These are phyloP conservation scores for Anthostomella pinea DNA, from an alignment of 2,329 filamentous ascomycete genomes.

Conservation along the genomic window DNA sequence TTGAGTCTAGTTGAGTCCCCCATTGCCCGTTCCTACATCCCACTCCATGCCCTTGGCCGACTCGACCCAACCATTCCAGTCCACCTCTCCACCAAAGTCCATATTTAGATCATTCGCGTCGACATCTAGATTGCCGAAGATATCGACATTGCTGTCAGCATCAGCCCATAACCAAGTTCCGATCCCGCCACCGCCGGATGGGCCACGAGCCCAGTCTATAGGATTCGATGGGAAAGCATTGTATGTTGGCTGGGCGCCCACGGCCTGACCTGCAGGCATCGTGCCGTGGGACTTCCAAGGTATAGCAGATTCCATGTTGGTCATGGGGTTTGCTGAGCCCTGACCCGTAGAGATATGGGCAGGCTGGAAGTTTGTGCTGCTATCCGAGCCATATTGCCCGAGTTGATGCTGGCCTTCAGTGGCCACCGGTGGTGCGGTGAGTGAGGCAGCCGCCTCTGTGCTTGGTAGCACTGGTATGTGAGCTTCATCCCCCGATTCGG, in stretches of 20 bases:
- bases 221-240: conserved; percentile 3
- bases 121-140: conserved; percentile 20
- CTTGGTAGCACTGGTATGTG: not conserved
- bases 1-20: too few species aligned
- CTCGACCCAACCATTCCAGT: conserved; percentile 38
- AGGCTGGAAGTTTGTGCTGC: too few species aligned
- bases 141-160: conserved; percentile 23
- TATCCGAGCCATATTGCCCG: too few species aligned
- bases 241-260: not conserved
- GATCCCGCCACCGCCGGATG: conserved; percentile 15
- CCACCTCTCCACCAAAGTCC: conserved; percentile 30
- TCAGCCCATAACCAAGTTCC: conserved; percentile 35
- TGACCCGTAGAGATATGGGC: too few species aligned
- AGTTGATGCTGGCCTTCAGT: too few species aligned
- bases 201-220: conserved; percentile 3
- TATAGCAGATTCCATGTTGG: not conserved
- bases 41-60: conserved; percentile 32
- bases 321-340: not conserved
- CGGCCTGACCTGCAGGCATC: conserved; percentile 1
- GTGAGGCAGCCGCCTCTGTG: not conserved
- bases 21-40: too few species aligned
- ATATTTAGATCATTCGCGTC: conserved; percentile 24
- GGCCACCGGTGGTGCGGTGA: not conserved
- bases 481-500: not conserved
- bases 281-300: not conserved